Evolutionary conservation across 768 basidiomycete genomes (phyloP).

Genomic region (Coprinellus micaceus): DNA sequence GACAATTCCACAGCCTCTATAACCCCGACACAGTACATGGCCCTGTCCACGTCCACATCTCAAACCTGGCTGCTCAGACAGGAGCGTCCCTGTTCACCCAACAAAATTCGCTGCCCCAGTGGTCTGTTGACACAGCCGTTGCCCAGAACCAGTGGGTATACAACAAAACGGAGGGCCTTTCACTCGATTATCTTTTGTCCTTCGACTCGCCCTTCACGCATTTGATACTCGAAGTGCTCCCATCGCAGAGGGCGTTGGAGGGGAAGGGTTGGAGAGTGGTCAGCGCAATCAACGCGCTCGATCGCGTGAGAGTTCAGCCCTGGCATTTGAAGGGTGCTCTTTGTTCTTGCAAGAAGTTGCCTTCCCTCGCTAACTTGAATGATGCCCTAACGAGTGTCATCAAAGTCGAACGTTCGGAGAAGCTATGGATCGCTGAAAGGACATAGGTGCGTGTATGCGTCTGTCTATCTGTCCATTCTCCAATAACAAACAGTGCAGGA

Average conservation of each 20-base stretch:
- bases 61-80: conserved; percentile 82
- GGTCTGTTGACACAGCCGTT: conserved; percentile 15
- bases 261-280: conserved; percentile 39
- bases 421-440: conserved; percentile 18
- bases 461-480: too few relatives aligned
- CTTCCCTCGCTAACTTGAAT: neutral
- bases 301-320: conserved; percentile 8
- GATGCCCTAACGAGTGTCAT: conserved; percentile 4
- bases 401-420: conserved; percentile 8
- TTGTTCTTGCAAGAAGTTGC: neutral
- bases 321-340: neutral
- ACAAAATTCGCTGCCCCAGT: conserved; percentile 54
- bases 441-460: neutral
- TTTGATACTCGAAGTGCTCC: conserved; percentile 51
- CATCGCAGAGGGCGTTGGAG: conserved; percentile 18
- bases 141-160: conserved; percentile 52
- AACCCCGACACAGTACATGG: conserved; percentile 4
- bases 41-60: conserved; percentile 64
- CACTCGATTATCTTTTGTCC: conserved; percentile 35
- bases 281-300: conserved; percentile 44
- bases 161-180: conserved; percentile 76
- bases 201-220: conserved; percentile 50
- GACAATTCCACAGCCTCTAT: conserved; percentile 46
- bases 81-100: conserved; percentile 89
- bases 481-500: too few relatives aligned